These are phyloP conservation scores for Colletotrichum sp. DNA, from an alignment of 2,329 filamentous ascomycete genomes.

Conservation along the genomic window DNA sequence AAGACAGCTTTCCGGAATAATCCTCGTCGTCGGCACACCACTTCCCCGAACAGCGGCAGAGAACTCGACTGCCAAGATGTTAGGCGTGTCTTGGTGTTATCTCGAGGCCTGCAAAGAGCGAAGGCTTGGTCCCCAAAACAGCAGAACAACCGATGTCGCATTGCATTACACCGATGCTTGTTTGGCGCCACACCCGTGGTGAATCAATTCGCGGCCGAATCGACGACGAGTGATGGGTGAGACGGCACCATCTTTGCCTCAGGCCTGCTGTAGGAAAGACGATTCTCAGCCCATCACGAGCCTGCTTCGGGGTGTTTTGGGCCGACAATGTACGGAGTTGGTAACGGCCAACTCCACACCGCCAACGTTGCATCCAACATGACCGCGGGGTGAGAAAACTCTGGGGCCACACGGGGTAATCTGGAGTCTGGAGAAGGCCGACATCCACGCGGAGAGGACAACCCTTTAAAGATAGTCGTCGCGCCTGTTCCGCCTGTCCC, in stretches of 20 bases:
- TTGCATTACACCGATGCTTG: conserved; percentile 6
- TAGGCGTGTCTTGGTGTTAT: not conserved
- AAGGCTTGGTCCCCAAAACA: not conserved
- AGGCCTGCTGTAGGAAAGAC: not conserved
- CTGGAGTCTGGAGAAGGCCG: conserved; percentile 1
- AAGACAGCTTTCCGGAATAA: not conserved
- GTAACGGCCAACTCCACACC: not conserved
- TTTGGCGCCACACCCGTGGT: not conserved
- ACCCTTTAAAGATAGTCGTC: not conserved
- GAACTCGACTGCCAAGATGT: not conserved
- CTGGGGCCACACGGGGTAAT: conserved; percentile 1
- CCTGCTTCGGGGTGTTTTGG: not conserved
- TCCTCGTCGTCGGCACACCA: not conserved
- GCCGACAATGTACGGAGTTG: not conserved
- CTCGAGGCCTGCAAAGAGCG: not conserved
- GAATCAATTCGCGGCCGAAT: not conserved
- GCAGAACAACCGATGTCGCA: not conserved
- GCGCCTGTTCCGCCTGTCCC: not conserved
- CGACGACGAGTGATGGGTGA: not conserved
- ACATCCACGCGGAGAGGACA: not conserved
- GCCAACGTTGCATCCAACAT: not conserved
- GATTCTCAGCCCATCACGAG: not conserved
- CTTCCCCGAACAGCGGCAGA: not conserved
- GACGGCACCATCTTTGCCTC: not conserved
- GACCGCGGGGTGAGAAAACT: not conserved